Percentiles rank a stretch among this genome's conserved stretches.
These are phyloP conservation scores for Vitis cinerea DNA, from an alignment of 164 flowering plant genomes.

Conservation along the genomic window DNA sequence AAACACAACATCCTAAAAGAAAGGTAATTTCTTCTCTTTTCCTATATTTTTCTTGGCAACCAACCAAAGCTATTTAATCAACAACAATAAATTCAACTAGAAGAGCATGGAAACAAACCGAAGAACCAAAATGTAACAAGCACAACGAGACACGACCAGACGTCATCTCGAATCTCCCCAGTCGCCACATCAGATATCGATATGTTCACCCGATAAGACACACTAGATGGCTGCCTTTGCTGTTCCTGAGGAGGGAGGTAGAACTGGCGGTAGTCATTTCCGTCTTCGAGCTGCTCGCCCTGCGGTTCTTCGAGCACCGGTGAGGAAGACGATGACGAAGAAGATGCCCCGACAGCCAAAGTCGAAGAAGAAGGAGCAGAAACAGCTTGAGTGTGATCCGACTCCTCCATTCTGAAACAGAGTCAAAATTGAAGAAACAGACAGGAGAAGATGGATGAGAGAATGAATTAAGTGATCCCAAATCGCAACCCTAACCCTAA, in stretches of 20 bases:
- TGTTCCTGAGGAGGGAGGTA: background rate
- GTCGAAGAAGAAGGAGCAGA: constrained; percentile 12
- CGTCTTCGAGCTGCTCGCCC: constrained; percentile 4
- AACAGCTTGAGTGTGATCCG: constrained; percentile 10
- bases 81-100: background rate
- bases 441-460: background rate
- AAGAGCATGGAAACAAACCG: constrained; percentile 32
- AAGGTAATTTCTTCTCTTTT: background rate
- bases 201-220: constrained; percentile 27
- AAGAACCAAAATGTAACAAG: constrained; percentile 60
- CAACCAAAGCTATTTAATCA: background rate
- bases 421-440: background rate
- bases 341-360: constrained; percentile 16
- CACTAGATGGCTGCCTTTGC: constrained; percentile 8
- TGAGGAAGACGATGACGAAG: constrained; percentile 20
- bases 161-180: constrained; percentile 33
- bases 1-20: background rate
- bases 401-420: constrained; percentile 29
- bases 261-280: background rate
- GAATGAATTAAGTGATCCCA: too few relatives aligned
- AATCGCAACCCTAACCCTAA: background rate
- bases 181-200: constrained; percentile 13
- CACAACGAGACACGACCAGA: constrained; percentile 52
- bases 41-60: background rate
- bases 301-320: constrained; percentile 18